Base-by-base conservation (phyloP, 2,329 filamentous ascomycete species). In the Hymenoscyphus fraxineus region DNA sequence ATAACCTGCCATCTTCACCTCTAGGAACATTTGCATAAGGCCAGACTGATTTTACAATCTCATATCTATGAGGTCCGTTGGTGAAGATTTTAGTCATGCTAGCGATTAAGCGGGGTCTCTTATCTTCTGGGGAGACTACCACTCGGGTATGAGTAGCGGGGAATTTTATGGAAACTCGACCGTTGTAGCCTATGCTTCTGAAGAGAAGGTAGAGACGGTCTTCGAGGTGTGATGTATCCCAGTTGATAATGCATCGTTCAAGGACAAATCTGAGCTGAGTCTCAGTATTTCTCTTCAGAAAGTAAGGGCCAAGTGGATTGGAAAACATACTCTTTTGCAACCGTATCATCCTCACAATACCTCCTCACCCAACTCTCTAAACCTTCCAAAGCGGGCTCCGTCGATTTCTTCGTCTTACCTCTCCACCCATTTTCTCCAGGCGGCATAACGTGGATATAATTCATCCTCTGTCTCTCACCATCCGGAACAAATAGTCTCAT, bases 21-120 rank as follows among this genome's bases (percentile, higher is more conserved):
- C 80, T 70, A 73, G 76, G 66, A 0, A 72, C 61, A 67, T 81
- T 82, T 1, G 83, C 83, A 74, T 84, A 86, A 3, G 83, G 84
- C 83, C 84, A 86, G 1, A 86, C 79, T 0, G 80, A 78, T 71
- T 84, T 83, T 59, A 83, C 78, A 2, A 84, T 81, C 72, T 85
- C 83, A 67, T 85, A 86, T 66, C 79, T 81, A 71, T 79, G 80
- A 72, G 80, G 82, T 3, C 82, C 82, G 12, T n/a, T 22, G 0
- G 78, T 77, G 68, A 86, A 85, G 1, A 85, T 73, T 31, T 80
- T 78, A 1, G 80, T 78, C 32, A 86, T 77, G 31, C 77, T 81
- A 13, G 81, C 83, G 68, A 85, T 80, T 73, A 86, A 83, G 61
- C 80, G 80, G 70, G 84, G 83, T 64, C 83, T 78, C 68, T 78